These are phyloP conservation scores for Blastocystis sp. DNA, from an alignment of 352 stramenopile species.

Conservation along the genomic window DNA sequence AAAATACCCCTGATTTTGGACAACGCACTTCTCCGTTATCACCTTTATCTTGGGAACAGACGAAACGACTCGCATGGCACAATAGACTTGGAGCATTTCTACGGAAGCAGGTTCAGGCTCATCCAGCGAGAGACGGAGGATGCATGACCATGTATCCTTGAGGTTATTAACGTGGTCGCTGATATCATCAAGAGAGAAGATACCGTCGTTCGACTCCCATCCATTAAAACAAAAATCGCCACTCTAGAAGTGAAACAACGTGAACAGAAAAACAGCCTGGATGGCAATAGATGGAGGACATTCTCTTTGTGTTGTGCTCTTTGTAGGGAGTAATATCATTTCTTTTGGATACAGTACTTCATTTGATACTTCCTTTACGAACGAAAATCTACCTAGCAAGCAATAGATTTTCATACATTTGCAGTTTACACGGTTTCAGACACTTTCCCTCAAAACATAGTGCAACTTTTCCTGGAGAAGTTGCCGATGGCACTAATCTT, in stretches of 20 bases:
- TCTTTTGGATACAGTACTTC: not conserved
- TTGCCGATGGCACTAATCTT: not conserved
- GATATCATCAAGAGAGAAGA: not conserved
- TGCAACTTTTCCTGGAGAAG: not conserved
- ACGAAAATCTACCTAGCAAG: not conserved
- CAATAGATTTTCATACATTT: not conserved
- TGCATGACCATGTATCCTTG: not conserved
- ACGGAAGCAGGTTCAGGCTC: not conserved
- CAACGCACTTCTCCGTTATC: not conserved
- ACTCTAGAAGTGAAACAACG: not conserved
- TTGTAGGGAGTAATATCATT: not conserved
- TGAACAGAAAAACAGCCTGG: not conserved
- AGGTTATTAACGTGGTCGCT: not conserved
- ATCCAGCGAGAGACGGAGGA: not conserved
- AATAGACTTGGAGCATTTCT: not conserved
- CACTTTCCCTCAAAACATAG: not conserved
- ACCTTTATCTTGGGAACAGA: not conserved
- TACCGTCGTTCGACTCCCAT: not conserved
- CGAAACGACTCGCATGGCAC: not conserved
- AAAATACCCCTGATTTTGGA: conserved; percentile 34
- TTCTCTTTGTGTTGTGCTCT: not conserved
- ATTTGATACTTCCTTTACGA: not conserved
- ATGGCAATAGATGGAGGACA: not conserved
- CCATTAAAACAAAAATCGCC: not conserved
- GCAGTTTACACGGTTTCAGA: not conserved